Evolutionary conservation across 1,284 basidiomycete species (phyloP).

Genomic region (Puccinia coronata): DNA sequence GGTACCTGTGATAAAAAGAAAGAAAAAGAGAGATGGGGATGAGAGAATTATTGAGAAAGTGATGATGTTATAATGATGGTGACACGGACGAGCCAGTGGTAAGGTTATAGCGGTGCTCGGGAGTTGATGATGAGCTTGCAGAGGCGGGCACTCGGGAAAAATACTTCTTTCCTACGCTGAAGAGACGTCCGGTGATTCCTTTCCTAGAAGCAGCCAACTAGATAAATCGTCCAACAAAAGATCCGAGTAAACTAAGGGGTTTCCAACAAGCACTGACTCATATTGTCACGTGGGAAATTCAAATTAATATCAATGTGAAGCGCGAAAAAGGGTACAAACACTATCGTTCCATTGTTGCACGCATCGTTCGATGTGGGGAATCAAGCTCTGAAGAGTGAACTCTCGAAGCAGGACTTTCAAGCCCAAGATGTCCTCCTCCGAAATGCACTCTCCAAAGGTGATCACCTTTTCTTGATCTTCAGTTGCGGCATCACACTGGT

Average conservation of each 20-base stretch:
- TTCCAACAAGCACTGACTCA: not conserved
- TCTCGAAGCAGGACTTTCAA: conserved; percentile 82
- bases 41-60: conserved; percentile 30
- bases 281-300: not conserved
- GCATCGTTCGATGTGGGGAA: conserved; percentile 95
- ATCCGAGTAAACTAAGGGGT: not conserved
- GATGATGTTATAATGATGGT: not conserved
- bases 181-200: conserved; percentile 83
- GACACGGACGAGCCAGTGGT: conserved; percentile 54
- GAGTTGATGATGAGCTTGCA: conserved; percentile 55
- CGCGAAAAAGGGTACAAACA: conserved; percentile 55
- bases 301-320: not conserved
- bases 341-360: conserved; percentile 92
- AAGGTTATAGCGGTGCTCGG: conserved; percentile 52
- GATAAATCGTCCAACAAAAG: not conserved
- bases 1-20: conserved; percentile 60
- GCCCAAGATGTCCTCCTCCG: conserved; percentile 75
- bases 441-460: conserved; percentile 52
- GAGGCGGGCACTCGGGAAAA: conserved; percentile 59
- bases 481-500: not conserved
- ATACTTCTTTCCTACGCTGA: conserved; percentile 67
- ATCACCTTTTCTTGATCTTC: conserved; percentile 63
- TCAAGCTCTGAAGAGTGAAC: conserved; percentile 81
- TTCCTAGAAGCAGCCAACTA: conserved; percentile 79
- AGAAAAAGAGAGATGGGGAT: conserved; percentile 9